Evolutionary conservation across 345 rosid species (phyloP).

Genomic region (Populus tremula): DNA sequence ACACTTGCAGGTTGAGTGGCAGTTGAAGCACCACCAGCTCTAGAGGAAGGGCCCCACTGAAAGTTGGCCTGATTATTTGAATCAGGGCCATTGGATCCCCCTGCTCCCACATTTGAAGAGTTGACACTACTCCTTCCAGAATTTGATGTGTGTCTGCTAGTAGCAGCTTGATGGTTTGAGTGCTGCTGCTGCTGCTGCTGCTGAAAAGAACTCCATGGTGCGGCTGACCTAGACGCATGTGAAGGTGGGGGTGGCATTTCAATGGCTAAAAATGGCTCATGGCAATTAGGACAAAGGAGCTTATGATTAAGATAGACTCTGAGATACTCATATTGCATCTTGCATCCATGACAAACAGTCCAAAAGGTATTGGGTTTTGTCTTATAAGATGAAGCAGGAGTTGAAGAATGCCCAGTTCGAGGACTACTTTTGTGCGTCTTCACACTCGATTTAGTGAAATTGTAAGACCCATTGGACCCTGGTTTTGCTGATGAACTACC

Average conservation of each 20-base stretch:
- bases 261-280: slow-evolving; percentile 38
- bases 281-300: slow-evolving; percentile 45
- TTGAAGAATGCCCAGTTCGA: slow-evolving; percentile 18
- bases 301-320: slow-evolving; percentile 39
- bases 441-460: slow-evolving; percentile 31
- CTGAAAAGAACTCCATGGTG: slow-evolving; percentile 40
- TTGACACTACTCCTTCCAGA: slow-evolving; percentile 23
- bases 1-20: slow-evolving; percentile 57
- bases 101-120: slow-evolving; percentile 23
- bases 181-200: slow-evolving; percentile 41
- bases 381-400: slow-evolving; percentile 23
- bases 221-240: slow-evolving; percentile 25
- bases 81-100: slow-evolving; percentile 27
- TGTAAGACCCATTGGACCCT: slow-evolving; percentile 38
- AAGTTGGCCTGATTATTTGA: slow-evolving; percentile 35
- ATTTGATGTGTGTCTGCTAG: slow-evolving; percentile 28
- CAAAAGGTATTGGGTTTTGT: slow-evolving; percentile 37
- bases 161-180: slow-evolving; percentile 36
- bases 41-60: slow-evolving; percentile 54
- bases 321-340: slow-evolving; percentile 47
- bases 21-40: slow-evolving; percentile 37
- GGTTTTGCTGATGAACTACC: slow-evolving; percentile 33
- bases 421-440: slow-evolving; percentile 22
- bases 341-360: slow-evolving; percentile 47
- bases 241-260: slow-evolving; percentile 39